Evolutionary conservation across 1,284 basidiomycete genomes (phyloP).

Genomic region (Termitomyces sp.): DNA sequence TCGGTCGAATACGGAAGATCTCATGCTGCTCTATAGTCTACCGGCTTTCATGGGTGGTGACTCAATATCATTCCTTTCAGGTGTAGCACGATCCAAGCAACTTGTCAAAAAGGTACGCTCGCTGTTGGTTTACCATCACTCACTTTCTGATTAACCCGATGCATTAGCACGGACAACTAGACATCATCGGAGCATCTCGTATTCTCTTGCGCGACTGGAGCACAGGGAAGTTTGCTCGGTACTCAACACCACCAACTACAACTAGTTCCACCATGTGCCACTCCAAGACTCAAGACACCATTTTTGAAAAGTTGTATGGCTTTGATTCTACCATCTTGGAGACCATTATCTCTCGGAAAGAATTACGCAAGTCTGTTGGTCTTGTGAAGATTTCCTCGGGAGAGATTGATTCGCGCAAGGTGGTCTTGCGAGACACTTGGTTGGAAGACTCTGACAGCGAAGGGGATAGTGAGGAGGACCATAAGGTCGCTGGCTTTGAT

Average conservation of each 20-base stretch:
- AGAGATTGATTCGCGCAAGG: slow-evolving; percentile 47
- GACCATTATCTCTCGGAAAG: slow-evolving; percentile 51
- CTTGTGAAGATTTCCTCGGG: slow-evolving; percentile 54
- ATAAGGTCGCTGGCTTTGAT: slow-evolving; percentile 27
- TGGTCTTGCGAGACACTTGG: slow-evolving; percentile 56
- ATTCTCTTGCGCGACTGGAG: slow-evolving; percentile 90
- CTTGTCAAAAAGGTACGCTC: slow-evolving; percentile 74
- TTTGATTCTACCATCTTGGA: slow-evolving; percentile 43
- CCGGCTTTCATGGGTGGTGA: slow-evolving; percentile 78
- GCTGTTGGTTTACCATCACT: slow-evolving; percentile 1
- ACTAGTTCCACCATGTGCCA: slow-evolving; percentile 18
- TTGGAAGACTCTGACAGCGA: slow-evolving; percentile 17
- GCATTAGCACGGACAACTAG: slow-evolving; percentile 66
- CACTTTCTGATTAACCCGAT: slow-evolving; percentile 3
- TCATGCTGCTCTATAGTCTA: slow-evolving; percentile 88
- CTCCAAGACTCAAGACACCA: slow-evolving; percentile 17
- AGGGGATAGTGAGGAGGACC: slow-evolving; percentile 21
- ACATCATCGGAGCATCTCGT: slow-evolving; percentile 78
- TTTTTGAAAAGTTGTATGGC: slow-evolving; percentile 31
- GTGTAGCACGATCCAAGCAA: slow-evolving; percentile 75
- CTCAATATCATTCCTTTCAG: slow-evolving; percentile 73
- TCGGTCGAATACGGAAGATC: slow-evolving; percentile 72
- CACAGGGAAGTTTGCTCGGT: slow-evolving; percentile 75
- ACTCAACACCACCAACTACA: slow-evolving; percentile 51
- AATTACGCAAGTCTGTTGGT: slow-evolving; percentile 55